Base-by-base conservation (phyloP, 108 stramenopile genomes). In the Cylindrotheca closterium region DNA sequence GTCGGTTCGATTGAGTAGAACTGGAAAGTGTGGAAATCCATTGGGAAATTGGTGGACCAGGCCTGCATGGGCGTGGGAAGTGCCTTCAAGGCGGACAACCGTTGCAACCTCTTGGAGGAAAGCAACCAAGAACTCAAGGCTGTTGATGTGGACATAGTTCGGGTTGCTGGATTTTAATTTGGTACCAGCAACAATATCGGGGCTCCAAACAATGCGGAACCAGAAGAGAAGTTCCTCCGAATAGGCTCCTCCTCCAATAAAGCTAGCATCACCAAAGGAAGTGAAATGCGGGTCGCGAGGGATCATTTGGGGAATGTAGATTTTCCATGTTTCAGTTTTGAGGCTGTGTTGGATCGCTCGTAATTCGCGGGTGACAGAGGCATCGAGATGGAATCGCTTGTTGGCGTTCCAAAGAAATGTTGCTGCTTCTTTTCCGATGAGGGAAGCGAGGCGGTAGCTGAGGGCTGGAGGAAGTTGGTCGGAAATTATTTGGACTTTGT, bases 61-160 rank as follows among this genome's bases (percentile, higher is more conserved):
- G n/a, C n/a, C 51, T 17, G 7, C 21, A n/a, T 7, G 51, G n/a
- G 7, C 51, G n/a, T n/a, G n/a, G n/a, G n/a, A n/a, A n/a, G 51
- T 21, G 19, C n/a, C 7, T 22, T 51, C 51, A 10, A n/a, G 19
- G 19, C 51, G 22, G 18, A n/a, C 51, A 21, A 51, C 51, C 5
- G 51, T 51, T 7, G 37, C 37, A 10, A 15, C 37, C 37, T 10
- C 37, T 42, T 42, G 37, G 10, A 42, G 37, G 37, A 42, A 42
- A 42, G 15, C 37, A 23, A n/a, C 51, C n/a, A 51, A 7, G n/a
- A 51, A 56, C n/a, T 56, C 55, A 17, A 56, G 55, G 8, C 28
- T 28, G 28, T 56, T 56, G 28, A 56, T 56, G 23, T 56, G 55
- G 4, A 56, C 28, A 27, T 30, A 30, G 10, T 56, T 27, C 25